Base-by-base conservation (phyloP, 768 basidiomycete species). In the Tricholoma matsutake region DNA sequence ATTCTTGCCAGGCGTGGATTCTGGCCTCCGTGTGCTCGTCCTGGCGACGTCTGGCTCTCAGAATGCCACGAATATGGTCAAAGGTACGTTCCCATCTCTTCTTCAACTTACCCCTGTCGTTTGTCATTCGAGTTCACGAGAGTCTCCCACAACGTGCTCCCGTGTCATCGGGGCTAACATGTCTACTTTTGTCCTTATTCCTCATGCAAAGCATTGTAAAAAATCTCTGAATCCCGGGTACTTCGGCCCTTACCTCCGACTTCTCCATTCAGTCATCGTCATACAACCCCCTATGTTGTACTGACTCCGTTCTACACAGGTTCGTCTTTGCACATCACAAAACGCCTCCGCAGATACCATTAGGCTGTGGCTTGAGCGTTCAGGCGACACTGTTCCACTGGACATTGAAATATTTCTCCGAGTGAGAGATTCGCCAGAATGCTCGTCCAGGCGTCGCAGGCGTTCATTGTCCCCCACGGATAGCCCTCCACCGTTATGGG, bases 381-480 rank as follows among this genome's bases (percentile, higher is more conserved):
- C 91, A 11, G 91, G 91, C 16, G 76, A 79, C 56, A 80, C 73
- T 4, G 84, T 86, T 6, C 87, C 91, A 6, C 80, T 93, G 8
- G 91, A 92, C 69, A 89, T 93, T 61, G 89, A 92, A 69, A 91
- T 93, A 52, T 87, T 85, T 70, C 76, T 93, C 39, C 86, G 85
- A 35, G 82, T 87, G 28, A 74, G 67, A 4, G 65, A 70, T 41
- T 54, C 67, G 32, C 16, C 16, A 8, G 66, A 69, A 39, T 32
- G 64, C 54, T 45, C 68, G 54, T 56, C 63, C 56, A 49, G 73
- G 64, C 61, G 71, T 61, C 66, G 75, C 14, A 65, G 72, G 56
- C 72, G 75, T 41, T 65, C 75, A 1, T 63, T 74, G 29, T 71
- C 78, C 28, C 69, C 72, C 41, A 56, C 68, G 43, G 67, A 72